phyloP scores from a whole-genome alignment of 2,329 filamentous ascomycete genomes.

The Talaromyces sp. region DNA sequence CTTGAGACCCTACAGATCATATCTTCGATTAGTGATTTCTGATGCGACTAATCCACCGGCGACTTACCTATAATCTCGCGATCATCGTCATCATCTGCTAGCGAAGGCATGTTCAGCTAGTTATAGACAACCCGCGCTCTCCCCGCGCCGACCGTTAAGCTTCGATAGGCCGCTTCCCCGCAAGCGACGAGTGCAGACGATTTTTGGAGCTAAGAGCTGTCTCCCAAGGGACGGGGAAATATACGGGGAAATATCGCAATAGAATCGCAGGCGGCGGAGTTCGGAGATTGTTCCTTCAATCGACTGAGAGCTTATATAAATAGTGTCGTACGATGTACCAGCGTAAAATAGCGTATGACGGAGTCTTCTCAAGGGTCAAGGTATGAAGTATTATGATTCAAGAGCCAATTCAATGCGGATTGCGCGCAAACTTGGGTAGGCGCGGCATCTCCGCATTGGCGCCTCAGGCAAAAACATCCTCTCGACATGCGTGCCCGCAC shows the following conservation, averaged over 20 bases:
- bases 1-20: slow-evolving; percentile 39
- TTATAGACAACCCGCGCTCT: background rate
- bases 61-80: slow-evolving; percentile 18
- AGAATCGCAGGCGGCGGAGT: background rate
- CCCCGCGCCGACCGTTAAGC: background rate
- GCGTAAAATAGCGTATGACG: background rate
- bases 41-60: background rate
- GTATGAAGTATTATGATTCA: background rate
- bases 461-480: slow-evolving; percentile 14
- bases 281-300: background rate
- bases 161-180: background rate
- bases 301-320: background rate
- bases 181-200: background rate
- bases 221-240: background rate
- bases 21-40: background rate
- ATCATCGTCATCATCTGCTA: slow-evolving; percentile 27
- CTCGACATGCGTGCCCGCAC: too few relatives aligned
- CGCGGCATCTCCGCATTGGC: slow-evolving; percentile 13
- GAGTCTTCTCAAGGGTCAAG: too few relatives aligned
- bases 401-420: background rate
- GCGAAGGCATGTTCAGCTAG: slow-evolving; percentile 29
- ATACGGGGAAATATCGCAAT: background rate
- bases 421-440: background rate
- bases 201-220: background rate
- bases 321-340: background rate